These are phyloP conservation scores for Rachicladosporium sp. DNA, from an alignment of 2,329 filamentous ascomycete genomes.

Conservation along the genomic window DNA sequence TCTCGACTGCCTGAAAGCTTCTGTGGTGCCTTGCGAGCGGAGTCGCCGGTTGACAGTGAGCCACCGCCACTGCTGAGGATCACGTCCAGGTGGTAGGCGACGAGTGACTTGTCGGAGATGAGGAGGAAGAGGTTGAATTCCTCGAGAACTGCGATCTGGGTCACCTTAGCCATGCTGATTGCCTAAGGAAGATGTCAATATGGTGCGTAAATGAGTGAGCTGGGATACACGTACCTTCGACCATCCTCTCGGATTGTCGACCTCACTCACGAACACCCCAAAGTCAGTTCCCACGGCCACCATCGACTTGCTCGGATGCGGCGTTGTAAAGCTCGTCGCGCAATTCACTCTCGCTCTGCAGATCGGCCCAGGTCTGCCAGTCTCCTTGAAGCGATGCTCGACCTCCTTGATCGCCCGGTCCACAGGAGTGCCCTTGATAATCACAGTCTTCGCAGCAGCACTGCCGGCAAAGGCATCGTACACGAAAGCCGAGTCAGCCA, in stretches of 20 bases:
- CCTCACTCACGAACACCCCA: slow-evolving; percentile 81
- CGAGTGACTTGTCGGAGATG: slow-evolving; percentile 79
- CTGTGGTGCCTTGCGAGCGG: slow-evolving; percentile 73
- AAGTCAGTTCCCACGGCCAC: slow-evolving; percentile 92
- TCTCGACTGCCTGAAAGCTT: slow-evolving; percentile 78
- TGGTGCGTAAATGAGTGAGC: no score
- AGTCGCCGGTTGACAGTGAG: slow-evolving; percentile 44
- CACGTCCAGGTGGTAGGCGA: slow-evolving; percentile 87
- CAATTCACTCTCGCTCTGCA: slow-evolving; percentile 85
- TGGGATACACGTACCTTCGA: slow-evolving; percentile 49
- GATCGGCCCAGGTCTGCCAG: slow-evolving; percentile 61
- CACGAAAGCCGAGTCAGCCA: slow-evolving; percentile 84
- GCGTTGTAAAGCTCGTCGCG: slow-evolving; percentile 73
- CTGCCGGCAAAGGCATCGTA: slow-evolving; percentile 51
- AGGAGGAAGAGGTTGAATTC: slow-evolving; percentile 89
- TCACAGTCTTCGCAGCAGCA: slow-evolving; percentile 45
- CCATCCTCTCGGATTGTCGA: slow-evolving; percentile 85
- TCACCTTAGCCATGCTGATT: slow-evolving; percentile 64
- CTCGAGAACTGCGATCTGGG: slow-evolving; percentile 87
- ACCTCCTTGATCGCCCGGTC: slow-evolving; percentile 84
- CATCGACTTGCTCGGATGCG: slow-evolving; percentile 64
- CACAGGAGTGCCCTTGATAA: slow-evolving; percentile 80
- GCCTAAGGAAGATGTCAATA: slow-evolving; percentile 39
- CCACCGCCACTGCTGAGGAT: slow-evolving; percentile 35
- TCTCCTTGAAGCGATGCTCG: slow-evolving; percentile 55